Evolutionary conservation across 768 basidiomycete species (phyloP).

Genomic region (Mycena olivaceomarginata): DNA sequence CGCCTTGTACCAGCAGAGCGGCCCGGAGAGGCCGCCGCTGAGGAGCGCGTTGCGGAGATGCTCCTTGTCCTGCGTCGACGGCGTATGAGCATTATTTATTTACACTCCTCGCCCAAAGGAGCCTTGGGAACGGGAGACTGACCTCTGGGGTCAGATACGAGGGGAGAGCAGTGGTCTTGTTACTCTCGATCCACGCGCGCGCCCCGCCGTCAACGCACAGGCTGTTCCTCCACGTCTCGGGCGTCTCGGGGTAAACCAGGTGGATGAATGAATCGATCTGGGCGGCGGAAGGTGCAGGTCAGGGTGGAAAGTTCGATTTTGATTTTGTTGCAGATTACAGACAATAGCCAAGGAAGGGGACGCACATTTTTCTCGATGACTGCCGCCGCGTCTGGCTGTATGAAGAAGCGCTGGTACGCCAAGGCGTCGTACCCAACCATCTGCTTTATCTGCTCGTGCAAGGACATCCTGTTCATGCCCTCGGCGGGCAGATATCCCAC

Average conservation of each 20-base stretch:
- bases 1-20: conserved; percentile 60
- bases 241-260: conserved; percentile 55
- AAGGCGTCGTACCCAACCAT: conserved; percentile 14
- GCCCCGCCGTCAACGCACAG: conserved; percentile 60
- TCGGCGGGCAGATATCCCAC: conserved; percentile 55
- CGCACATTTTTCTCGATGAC: conserved; percentile 61
- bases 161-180: conserved; percentile 51
- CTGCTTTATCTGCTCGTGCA: not conserved
- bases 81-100: not conserved
- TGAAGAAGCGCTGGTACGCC: not conserved
- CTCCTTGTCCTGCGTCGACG: conserved; percentile 50
- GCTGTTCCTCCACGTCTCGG: conserved; percentile 57
- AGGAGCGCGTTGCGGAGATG: conserved; percentile 42
- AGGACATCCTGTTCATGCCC: not conserved
- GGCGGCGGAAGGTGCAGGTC: too few species aligned
- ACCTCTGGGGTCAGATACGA: conserved; percentile 58
- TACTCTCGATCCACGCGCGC: conserved; percentile 56
- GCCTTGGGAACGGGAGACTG: not conserved
- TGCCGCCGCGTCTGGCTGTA: conserved; percentile 53
- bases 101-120: too few species aligned
- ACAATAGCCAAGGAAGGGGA: not conserved
- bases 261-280: conserved; percentile 61
- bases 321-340: not conserved
- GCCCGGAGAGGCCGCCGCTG: conserved; percentile 54
- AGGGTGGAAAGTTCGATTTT: too few species aligned